Percentiles rank a stretch among this genome's conserved stretches.
Conservation (phyloP, 805 yeast genomes). For the Metschnikowia cerradonensis region DNA sequence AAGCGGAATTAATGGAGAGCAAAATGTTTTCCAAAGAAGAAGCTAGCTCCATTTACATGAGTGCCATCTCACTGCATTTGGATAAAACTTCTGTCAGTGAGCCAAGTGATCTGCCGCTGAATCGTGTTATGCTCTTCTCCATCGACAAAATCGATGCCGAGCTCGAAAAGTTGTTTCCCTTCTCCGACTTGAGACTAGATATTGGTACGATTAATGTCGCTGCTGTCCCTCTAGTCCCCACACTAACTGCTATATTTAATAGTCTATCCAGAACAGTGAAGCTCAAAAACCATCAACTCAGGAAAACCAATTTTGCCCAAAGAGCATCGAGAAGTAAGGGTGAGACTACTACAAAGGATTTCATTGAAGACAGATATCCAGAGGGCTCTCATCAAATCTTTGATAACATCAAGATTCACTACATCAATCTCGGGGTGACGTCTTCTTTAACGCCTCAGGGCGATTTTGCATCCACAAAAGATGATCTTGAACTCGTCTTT, state of each 20-base stretch:
- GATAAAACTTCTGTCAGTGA: conserved; percentile 3
- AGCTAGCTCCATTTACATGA: conserved; percentile 73
- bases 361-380: conserved; percentile 3
- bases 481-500: conserved; percentile 22
- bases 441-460: conserved; percentile 45
- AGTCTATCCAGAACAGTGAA: conserved; percentile 36
- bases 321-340: not conserved
- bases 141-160: conserved; percentile 37
- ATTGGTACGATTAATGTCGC: conserved; percentile 42
- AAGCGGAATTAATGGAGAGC: conserved; percentile 50
- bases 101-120: not conserved
- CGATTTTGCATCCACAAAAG: conserved; percentile 32
- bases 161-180: conserved; percentile 45
- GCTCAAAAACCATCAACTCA: conserved; percentile 28
- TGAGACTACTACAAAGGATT: conserved; percentile 7
- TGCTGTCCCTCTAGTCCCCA: conserved; percentile 40
- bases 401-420: conserved; percentile 28
- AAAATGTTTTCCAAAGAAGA: conserved; percentile 65
- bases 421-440: conserved; percentile 40
- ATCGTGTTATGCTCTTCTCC: conserved; percentile 22
- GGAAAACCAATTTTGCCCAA: conserved; percentile 13
- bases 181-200: conserved; percentile 35
- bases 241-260: conserved; percentile 32
- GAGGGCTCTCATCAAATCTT: not conserved
- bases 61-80: conserved; percentile 61